Base-by-base conservation (phyloP, 208 protist species). In the Trypanosoma platydactyli region DNA sequence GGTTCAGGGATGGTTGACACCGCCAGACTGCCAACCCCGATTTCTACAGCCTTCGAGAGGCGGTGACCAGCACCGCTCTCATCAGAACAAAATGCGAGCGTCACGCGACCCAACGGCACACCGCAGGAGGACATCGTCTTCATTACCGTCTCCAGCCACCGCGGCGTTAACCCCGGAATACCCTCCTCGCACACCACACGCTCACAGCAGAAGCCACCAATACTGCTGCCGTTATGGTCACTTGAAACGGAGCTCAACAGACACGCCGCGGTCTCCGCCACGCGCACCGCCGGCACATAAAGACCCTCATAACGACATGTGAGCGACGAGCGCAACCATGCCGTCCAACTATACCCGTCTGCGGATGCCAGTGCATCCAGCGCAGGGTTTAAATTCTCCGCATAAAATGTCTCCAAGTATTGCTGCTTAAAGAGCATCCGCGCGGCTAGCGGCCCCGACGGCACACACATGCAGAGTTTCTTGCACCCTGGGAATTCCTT, bases 291-390 rank as follows among this genome's bases (percentile, higher is more conserved):
- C 12, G 87, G 83, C 3, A 92, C 79, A 38, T 88, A 76, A 7
- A 64, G 56, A 18, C 91, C 91, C 66, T 96, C 91, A 56, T 85
- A 96, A 16, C 73, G 76, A 60, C 91, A 96, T 24, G 83, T 89
- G 12, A 96, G 74, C 0, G 85, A 74, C 0, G 80, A 84, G 3
- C 91, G 83, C 82, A 96, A 70, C 88, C 91, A 96, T 71, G 84
- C 87, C 18, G 73, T 71, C 80, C 84, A 89, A 15, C 52, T 64
- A 29, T 73, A 71, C 12, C 30, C 59, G 22, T 24, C 41, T 3
- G 38, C 51, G 5, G 42, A 41, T 2, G 45, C 42, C 9, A 88
- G 40, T 18, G 55, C 71, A 40, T 65, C 48, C 40, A 77, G 24
- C 40, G 86, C 57, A 5, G 50, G 33, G 12, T 71, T 63, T 3